Evolutionary conservation across 2,329 filamentous ascomycete species (phyloP).

Genomic region (Aspergillus hiratsukae): DNA sequence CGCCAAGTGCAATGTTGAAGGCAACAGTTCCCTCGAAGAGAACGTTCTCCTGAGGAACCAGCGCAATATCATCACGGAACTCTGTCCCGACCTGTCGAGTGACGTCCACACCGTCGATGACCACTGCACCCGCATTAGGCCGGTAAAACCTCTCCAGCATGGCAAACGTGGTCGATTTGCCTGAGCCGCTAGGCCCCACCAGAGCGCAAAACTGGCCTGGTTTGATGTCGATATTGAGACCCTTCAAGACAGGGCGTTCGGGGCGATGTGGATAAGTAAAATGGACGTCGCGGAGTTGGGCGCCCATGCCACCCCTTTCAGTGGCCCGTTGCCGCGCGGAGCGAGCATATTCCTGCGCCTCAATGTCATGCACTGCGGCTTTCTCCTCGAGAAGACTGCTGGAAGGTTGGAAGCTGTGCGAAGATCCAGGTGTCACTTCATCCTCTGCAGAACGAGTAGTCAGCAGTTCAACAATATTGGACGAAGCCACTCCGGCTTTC

Average conservation of each 20-base stretch:
- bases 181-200: constrained; percentile 61
- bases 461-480: constrained; percentile 48
- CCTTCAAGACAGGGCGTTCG: constrained; percentile 53
- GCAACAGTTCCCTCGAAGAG: constrained; percentile 47
- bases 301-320: constrained; percentile 38
- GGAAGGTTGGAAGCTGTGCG: constrained; percentile 7
- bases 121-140: constrained; percentile 46
- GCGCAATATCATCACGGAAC: constrained; percentile 43
- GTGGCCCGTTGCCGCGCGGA: background rate
- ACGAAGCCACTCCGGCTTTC: constrained; percentile 57
- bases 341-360: constrained; percentile 15
- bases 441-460: constrained; percentile 26
- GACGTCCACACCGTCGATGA: constrained; percentile 50
- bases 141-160: constrained; percentile 52
- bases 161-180: constrained; percentile 62
- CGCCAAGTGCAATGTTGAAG: constrained; percentile 45
- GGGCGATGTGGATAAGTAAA: constrained; percentile 65
- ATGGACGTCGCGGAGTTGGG: constrained; percentile 55
- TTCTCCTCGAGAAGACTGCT: constrained; percentile 19
- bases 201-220: constrained; percentile 60
- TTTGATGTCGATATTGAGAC: constrained; percentile 53
- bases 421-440: constrained; percentile 14
- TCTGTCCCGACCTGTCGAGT: constrained; percentile 33
- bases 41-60: constrained; percentile 47
- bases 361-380: constrained; percentile 18